These are phyloP conservation scores for Ophiostoma quercus DNA, from an alignment of 2,329 filamentous ascomycete genomes.

Conservation along the genomic window DNA sequence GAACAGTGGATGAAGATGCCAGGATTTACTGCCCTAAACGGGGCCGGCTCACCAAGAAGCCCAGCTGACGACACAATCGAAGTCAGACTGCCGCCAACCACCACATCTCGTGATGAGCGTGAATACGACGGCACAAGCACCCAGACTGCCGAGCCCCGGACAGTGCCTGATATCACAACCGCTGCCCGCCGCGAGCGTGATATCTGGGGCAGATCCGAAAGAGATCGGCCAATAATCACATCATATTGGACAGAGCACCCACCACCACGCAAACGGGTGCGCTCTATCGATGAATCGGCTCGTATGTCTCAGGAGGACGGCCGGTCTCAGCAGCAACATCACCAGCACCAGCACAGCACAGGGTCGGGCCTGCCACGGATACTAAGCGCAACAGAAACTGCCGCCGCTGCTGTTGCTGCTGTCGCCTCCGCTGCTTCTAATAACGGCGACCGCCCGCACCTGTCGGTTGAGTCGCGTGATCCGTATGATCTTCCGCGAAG, in stretches of 20 bases:
- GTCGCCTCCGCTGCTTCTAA: conserved; percentile 18
- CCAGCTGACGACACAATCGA: conserved; percentile 25
- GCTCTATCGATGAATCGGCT: conserved; percentile 43
- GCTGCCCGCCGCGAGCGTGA: conserved; percentile 37
- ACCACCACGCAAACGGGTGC: conserved; percentile 60
- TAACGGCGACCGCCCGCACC: conserved; percentile 13
- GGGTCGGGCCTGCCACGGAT: neutral
- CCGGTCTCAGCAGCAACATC: conserved; percentile 32
- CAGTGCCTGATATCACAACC: conserved; percentile 29
- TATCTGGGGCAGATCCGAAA: conserved; percentile 36
- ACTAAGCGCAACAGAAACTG: conserved; percentile 18
- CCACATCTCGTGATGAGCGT: conserved; percentile 34
- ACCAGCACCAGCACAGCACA: conserved; percentile 24
- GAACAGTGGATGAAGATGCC: conserved; percentile 40
- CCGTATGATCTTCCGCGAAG: conserved; percentile 18
- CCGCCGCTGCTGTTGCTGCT: conserved; percentile 22
- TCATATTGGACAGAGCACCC: conserved; percentile 39
- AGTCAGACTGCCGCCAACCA: conserved; percentile 29
- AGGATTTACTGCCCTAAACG: conserved; percentile 49
- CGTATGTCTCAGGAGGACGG: neutral
- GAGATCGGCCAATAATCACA: conserved; percentile 34
- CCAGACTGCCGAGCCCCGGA: conserved; percentile 28
- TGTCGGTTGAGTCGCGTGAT: conserved; percentile 22
- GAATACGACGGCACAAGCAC: conserved; percentile 26
- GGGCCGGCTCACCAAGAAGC: conserved; percentile 40